Evolutionary conservation across 345 rosid species (phyloP).

Genomic region (Sisymbrium altissimum): DNA sequence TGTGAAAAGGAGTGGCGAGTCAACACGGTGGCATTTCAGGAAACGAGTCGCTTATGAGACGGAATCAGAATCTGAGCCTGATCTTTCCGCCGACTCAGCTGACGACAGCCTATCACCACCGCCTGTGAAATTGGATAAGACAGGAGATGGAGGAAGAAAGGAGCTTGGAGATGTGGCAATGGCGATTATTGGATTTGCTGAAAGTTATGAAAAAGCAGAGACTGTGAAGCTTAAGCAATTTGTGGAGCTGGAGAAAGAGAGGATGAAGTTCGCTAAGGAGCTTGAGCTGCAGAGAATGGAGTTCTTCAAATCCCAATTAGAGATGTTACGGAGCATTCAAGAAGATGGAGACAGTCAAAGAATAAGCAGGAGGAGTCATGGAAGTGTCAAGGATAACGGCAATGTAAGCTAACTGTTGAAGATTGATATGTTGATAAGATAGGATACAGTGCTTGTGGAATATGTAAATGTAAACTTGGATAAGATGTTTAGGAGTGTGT

Average conservation of each 20-base stretch:
- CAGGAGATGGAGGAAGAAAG: conserved; percentile 4
- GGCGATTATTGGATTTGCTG: conserved; percentile 55
- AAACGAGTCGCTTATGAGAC: not conserved
- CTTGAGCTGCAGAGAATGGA: conserved; percentile 79
- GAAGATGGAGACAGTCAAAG: conserved; percentile 18
- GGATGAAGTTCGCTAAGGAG: conserved; percentile 73
- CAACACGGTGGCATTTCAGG: conserved; percentile 29
- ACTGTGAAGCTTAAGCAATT: conserved; percentile 57
- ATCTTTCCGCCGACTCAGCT: conserved; percentile 19
- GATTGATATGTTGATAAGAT: not conserved
- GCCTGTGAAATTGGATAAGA: conserved; percentile 21
- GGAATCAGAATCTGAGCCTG: conserved; percentile 29
- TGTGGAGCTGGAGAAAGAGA: conserved; percentile 74
- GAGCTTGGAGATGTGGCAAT: conserved; percentile 46
- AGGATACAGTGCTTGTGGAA: not conserved
- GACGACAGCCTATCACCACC: conserved; percentile 33
- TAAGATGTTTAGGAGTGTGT: not conserved
- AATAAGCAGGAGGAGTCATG: not conserved
- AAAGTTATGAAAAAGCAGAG: conserved; percentile 69
- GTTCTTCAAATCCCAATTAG: conserved; percentile 60
- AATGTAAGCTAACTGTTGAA: not conserved
- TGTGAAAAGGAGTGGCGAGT: conserved; percentile 25
- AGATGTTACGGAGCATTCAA: conserved; percentile 48
- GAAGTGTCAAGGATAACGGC: not conserved
- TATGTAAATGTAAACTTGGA: not conserved